Base-by-base conservation (phyloP, 192 early-diverging fungal species). In the Pecoramyces ruminantium region DNA sequence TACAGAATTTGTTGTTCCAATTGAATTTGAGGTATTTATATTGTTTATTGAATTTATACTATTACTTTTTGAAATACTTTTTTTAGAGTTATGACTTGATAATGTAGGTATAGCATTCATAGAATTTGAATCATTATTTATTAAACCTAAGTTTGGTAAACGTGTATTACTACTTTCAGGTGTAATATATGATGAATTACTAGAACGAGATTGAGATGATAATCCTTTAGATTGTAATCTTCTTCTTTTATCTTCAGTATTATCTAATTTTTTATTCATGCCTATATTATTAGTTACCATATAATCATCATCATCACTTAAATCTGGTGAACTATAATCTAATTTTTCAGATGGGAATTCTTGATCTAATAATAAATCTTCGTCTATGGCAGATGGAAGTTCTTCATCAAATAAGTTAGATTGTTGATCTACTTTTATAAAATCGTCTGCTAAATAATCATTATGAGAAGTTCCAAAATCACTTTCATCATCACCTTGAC, bases 321-420 rank as follows among this genome's bases (percentile, higher is more conserved):
- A 39, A 25, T 77, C 51, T n/a, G 39, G 81, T 80, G 67, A 79
- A 78, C 28, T 84, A 78, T 30, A 67, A 79, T 42, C 51, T 67
- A 86, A 78, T 77, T 86, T 81, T 28, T 85, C 85, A 29, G 85
- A 85, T 30, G 85, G 88, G 79, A 87, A 87, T 79, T 90, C 87
- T 30, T 85, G 51, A 67, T 67, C 51, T 67, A 67, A 67, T n/a
- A 67, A 67, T 67, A 67, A 67, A 67, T 67, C 51, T 25, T 67
- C 51, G n/a, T 67, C 51, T n/a, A 67, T n/a, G 9, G 17, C 11
- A n/a, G 1, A 21, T 67, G 51, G 25, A 27, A 67, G 25, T 67
- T 67, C 51, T n/a, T 67, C 51, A 67, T 67, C 51, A 67, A 67
- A 67, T 67, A 67, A 67, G 17, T 67, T 67, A n/a, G 51, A 67